Evolutionary conservation across 139 green algal genomes (phyloP), one percentile per base, ranked within the genome.

Genomic region (Ulvella scutata): DNA sequence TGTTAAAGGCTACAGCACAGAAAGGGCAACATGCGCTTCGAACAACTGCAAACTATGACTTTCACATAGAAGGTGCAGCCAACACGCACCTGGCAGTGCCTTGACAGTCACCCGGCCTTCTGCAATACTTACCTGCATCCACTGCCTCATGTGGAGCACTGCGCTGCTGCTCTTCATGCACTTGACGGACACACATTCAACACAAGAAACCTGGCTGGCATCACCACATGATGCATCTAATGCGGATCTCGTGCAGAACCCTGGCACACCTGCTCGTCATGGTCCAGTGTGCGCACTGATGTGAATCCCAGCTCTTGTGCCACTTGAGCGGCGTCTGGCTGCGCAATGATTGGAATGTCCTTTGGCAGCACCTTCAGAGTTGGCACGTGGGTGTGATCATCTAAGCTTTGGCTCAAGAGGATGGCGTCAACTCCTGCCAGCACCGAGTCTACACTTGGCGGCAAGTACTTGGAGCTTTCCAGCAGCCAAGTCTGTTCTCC

Each of bases 311-410:
- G 79, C 4, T 82, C 38, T 33, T 72, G 36, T 2, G 86, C 87
- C 33, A 86, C 80, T 2, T 76, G 76, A 0, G 85, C 88, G 3
- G 84, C 89, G 17, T 82, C 80, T 7, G 88, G 81, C 23, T 90
- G 89, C 2, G 79, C 85, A 2, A 96, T 79, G 23, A 96, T 79
- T 0, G 81, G 85, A 13, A 89, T 73, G 61, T 80, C 43, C 43
- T 88, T 88, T 23, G 87, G 79, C 37, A 95, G 74, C 4, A 37
- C 43, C 39, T 80, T 21, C 43, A 94, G 83, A 0, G 90, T 94
- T 28, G 89, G 90, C 43, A 82, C 82, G 79, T 95, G 90, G 3
- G 82, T 80, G 80, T 95, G 90, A 74, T 95, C 90, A 51, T 90
- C 83, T 36, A 95, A 80, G 29, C 75, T 75, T 77, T 85, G 80